phyloP scores from a whole-genome alignment of 2,329 filamentous ascomycete genomes.

The Ophiocordyceps unilateralis region DNA sequence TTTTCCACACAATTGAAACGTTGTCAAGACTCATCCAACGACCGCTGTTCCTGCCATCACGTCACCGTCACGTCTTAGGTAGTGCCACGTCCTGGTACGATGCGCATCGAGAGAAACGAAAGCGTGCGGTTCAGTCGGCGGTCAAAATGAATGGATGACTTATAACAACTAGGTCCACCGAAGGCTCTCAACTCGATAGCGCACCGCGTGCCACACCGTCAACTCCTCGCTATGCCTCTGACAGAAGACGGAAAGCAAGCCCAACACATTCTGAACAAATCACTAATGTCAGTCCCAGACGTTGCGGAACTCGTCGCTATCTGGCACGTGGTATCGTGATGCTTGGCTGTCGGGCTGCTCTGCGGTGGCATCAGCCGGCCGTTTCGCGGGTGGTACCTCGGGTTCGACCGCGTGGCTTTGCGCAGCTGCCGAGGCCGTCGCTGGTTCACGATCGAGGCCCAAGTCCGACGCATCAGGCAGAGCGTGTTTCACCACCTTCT shows the following conservation, averaged over 20 bases:
- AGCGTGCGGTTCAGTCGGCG: too few relatives aligned
- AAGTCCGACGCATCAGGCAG: conserved; percentile 14
- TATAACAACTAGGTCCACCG: background rate
- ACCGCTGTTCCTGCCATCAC: too few relatives aligned
- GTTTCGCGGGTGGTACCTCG: background rate
- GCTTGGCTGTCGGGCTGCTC: conserved; percentile 2
- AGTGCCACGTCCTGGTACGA: too few relatives aligned
- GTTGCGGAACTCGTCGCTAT: conserved; percentile 26
- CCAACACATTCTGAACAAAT: background rate
- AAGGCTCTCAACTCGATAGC: background rate
- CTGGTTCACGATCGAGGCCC: conserved; percentile 9
- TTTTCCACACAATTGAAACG: too few relatives aligned
- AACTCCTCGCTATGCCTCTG: background rate
- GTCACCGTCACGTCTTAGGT: too few relatives aligned
- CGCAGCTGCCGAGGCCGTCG: conserved; percentile 1
- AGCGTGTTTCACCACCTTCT: conserved; percentile 16
- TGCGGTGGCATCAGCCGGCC: background rate
- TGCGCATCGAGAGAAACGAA: too few relatives aligned
- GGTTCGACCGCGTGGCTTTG: conserved; percentile 1
- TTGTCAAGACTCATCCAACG: too few relatives aligned
- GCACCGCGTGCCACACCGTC: background rate
- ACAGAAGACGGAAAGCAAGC: background rate
- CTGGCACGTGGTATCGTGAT: conserved; percentile 14
- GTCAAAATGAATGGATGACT: too few relatives aligned
- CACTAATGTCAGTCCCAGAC: conserved; percentile 17